These are phyloP conservation scores for Priceomyces carsonii DNA, from an alignment of 805 yeast genomes.

Conservation along the genomic window DNA sequence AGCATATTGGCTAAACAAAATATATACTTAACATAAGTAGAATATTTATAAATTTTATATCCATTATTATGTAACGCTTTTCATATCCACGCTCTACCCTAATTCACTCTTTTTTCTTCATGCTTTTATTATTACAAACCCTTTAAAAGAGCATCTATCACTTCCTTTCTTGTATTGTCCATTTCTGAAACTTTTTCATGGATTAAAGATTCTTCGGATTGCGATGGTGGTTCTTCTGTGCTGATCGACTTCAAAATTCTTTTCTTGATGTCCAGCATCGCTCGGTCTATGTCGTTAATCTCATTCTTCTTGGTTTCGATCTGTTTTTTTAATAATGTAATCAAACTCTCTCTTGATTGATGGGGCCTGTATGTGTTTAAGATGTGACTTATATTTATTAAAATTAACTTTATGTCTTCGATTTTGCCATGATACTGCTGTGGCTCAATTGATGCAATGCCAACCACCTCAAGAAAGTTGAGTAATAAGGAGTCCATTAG, in stretches of 20 bases:
- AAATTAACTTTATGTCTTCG: constrained; percentile 74
- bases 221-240: background rate
- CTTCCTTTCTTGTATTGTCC: constrained; percentile 4
- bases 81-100: constrained; percentile 1
- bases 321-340: constrained; percentile 69
- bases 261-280: constrained; percentile 38
- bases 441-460: constrained; percentile 75
- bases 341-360: constrained; percentile 88
- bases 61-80: constrained; percentile 6
- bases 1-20: background rate
- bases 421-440: constrained; percentile 57
- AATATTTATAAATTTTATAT: background rate
- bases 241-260: constrained; percentile 28
- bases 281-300: constrained; percentile 45
- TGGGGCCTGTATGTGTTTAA: constrained; percentile 93
- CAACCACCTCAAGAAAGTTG: constrained; percentile 80
- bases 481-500: constrained; percentile 75
- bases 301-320: constrained; percentile 62
- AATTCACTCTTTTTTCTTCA: background rate
- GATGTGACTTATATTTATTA: constrained; percentile 89
- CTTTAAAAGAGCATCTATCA: constrained; percentile 8
- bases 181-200: background rate
- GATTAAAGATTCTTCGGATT: background rate
- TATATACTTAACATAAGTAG: background rate
- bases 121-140: background rate